Base-by-base conservation (phyloP, 139 green algal genomes). In the Gonium pectorale region DNA sequence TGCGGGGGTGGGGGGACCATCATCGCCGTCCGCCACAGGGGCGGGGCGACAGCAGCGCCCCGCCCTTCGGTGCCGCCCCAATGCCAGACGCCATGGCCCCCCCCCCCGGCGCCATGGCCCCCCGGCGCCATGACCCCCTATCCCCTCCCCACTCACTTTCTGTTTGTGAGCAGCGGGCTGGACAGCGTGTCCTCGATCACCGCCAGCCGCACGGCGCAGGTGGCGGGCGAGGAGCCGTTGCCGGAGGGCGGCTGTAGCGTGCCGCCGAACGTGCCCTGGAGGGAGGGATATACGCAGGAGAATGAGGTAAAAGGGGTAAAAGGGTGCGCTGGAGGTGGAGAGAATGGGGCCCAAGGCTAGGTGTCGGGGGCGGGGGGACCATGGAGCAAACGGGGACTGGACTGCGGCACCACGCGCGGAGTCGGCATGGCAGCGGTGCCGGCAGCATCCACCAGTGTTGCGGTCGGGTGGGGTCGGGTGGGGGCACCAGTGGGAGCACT, bases 261-360 rank as follows among this genome's bases (percentile, higher is more conserved):
- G 41, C 92, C 89, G 37, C 67, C 89, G 81, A 92, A 96, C 41
- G 40, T 72, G 59, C 89, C 93, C 70, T 94, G 92, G 29, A 95
- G 44, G 19, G n/a, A 17, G 15, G 49, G 49, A 26, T 59, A 59
- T 26, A 59, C 49, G 56, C 19, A n/a, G 17, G 66, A 21, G 38
- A 19, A 3, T 26, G 66, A 49, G 64, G 33, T 8, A 38, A 21
- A 35, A 22, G 35, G 64, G 64, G 64, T 19, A 27, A 21, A 29
- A 49, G 64, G 64, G 19, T 33, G 56, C 19, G n/a, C 19, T 27
- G 56, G 56, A 35, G 56, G 56, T 9, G 22, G 56, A n/a, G 6
- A 64, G 22, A 29, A 64, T 9, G 19, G n/a, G 56, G 56, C 27
- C 27, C 15, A 15, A 17, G 49, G 17, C 13, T 13, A 56, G 49